Base-by-base conservation (phyloP, 2,329 filamentous ascomycete genomes). In the Rhinocladiella similis region DNA sequence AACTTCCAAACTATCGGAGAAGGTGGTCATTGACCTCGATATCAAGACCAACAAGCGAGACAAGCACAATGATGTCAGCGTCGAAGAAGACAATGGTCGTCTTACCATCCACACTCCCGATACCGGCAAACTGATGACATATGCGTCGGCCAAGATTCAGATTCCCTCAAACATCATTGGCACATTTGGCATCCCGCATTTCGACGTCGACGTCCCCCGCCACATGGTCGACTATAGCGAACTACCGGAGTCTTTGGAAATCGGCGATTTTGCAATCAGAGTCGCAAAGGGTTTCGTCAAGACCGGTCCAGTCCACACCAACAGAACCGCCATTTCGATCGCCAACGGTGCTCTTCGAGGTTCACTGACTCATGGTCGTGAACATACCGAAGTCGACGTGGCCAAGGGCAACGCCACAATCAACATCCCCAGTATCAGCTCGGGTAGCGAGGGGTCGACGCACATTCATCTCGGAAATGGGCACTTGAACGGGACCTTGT, bases 221-320 rank as follows among this genome's bases (percentile, higher is more conserved):
- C 55, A 58, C 51, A 61, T 57, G 55, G 55, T 61, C 39, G 58
- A 61, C 52, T 61, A 48, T 51, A 61, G 58, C 22, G 52, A 47
- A 10, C 51, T 61, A 10, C 58, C 58, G n/a, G 48, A 57, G 22
- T 61, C 58, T 16, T 55, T 61, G 42, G 55, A 61, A 18, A 58
- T 61, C 27, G 51, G 52, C n/a, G 20, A 20, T 18, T 56, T 61
- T 48, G 36, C 43, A 16, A 25, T 61, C 33, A 22, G 52, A 14
- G 38, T 58, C 13, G 58, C 41, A 10, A 55, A 53, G 25, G 58
- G 58, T 19, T 61, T 57, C 41, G 51, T 61, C 45, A 58, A 61
- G 46, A 13, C 58, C 5, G 58, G 58, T 29, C 58, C 51, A 2
- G 58, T 61, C 6, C 51, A 61, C 33, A 61, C 58, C 39, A 61